These are phyloP conservation scores for Clavispora vitiphila DNA, from an alignment of 805 yeast genomes.

Conservation along the genomic window DNA sequence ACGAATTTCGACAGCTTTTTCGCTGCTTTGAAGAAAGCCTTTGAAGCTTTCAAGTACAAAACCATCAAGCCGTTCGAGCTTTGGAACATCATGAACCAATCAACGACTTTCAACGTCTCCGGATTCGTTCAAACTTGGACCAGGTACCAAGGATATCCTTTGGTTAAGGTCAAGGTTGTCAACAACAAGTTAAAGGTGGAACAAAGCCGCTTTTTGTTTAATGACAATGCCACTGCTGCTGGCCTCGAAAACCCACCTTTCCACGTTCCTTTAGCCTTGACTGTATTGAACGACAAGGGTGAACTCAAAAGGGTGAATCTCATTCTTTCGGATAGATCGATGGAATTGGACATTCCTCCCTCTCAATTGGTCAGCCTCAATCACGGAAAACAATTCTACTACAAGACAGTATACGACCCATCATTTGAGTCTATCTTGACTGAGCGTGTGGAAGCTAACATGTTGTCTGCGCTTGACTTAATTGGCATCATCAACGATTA, in stretches of 20 bases:
- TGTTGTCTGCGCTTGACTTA: conserved; percentile 27
- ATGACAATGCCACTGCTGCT: conserved; percentile 18
- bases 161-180: conserved; percentile 34
- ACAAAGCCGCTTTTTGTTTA: conserved; percentile 35
- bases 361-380: conserved; percentile 38
- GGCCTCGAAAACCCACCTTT: conserved; percentile 53
- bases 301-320: conserved; percentile 26
- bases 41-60: conserved; percentile 29
- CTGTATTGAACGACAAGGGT: conserved; percentile 26
- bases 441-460: conserved; percentile 18
- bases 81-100: conserved; percentile 42
- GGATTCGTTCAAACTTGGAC: conserved; percentile 58
- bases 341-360: conserved; percentile 24
- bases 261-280: conserved; percentile 55
- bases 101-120: conserved; percentile 39
- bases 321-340: conserved; percentile 40
- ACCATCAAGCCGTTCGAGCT: conserved; percentile 46
- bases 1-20: conserved; percentile 25
- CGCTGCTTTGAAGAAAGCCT: conserved; percentile 32
- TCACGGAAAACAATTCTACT: conserved; percentile 42
- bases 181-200: conserved; percentile 24
- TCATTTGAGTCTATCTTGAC: conserved; percentile 11
- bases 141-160: conserved; percentile 55
- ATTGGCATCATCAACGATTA: conserved; percentile 35
- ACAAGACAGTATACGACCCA: conserved; percentile 43